Percentiles rank a stretch among this genome's conserved stretches.
Evolutionary conservation across 225 moss, liverwort and hornwort genomes (phyloP).

Genomic region (Pseudisothecium myosuroides): DNA sequence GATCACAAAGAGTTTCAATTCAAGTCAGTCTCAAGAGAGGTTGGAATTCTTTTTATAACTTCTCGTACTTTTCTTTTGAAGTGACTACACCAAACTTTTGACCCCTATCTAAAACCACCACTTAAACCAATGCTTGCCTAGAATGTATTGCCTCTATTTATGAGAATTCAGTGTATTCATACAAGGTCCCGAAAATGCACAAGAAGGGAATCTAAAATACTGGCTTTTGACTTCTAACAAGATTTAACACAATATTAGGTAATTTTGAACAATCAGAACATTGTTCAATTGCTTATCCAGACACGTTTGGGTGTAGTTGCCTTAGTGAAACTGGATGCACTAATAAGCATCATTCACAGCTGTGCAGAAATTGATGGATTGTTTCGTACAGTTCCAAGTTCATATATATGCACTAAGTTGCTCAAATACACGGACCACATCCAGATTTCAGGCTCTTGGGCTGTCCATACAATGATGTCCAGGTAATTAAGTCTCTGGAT

Average conservation of each 20-base stretch:
- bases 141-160: background rate
- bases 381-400: background rate
- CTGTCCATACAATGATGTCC: background rate
- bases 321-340: background rate
- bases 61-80: background rate
- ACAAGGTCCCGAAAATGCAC: background rate
- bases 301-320: no score
- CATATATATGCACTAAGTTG: background rate
- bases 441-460: background rate
- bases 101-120: fast-evolving
- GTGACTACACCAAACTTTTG: background rate
- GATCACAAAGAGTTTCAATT: background rate
- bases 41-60: background rate
- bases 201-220: background rate
- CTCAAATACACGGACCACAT: background rate
- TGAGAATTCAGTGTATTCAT: background rate
- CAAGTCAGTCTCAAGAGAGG: background rate
- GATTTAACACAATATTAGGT: no score
- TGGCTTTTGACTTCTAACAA: background rate
- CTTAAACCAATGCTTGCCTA: fast-evolving
- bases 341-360: background rate
- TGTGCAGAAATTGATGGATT: background rate
- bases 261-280: background rate
- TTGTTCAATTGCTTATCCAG: background rate
- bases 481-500: background rate